These are phyloP conservation scores for Talaromyces verruculosus DNA, from an alignment of 2,329 filamentous ascomycete genomes.

Conservation along the genomic window DNA sequence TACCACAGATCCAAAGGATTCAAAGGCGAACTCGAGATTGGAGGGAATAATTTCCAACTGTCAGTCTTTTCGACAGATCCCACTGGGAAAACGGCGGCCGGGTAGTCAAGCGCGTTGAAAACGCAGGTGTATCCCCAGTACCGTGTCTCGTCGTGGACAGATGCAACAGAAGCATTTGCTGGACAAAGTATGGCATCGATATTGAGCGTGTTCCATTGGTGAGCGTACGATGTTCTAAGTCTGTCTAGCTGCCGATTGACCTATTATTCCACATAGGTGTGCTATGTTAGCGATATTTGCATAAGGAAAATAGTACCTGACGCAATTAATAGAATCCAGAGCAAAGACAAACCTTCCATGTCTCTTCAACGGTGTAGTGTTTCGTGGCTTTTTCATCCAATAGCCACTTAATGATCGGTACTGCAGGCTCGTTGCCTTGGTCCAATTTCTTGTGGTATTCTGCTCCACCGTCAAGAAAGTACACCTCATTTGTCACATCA, in stretches of 20 bases:
- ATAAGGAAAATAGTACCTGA: neutral
- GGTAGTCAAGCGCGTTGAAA: constrained; percentile 37
- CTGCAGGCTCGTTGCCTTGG: constrained; percentile 12
- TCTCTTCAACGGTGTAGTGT: constrained; percentile 8
- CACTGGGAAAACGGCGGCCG: constrained; percentile 38
- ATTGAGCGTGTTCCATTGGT: constrained; percentile 16
- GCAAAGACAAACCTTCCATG: neutral
- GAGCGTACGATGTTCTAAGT: constrained; percentile 8
- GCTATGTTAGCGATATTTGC: neutral
- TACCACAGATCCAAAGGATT: constrained; percentile 51
- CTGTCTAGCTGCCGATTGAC: constrained; percentile 10
- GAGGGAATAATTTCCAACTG: constrained; percentile 41
- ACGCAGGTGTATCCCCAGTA: constrained; percentile 54
- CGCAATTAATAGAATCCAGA: too few species aligned
- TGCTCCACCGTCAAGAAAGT: constrained; percentile 17
- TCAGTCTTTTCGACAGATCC: constrained; percentile 39
- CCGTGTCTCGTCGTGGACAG: constrained; percentile 52
- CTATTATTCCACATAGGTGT: neutral
- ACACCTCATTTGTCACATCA: constrained; percentile 9
- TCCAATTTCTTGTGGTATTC: constrained; percentile 5
- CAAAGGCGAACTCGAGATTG: constrained; percentile 36
- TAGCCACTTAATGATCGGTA: constrained; percentile 16
- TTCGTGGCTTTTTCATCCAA: constrained; percentile 9
- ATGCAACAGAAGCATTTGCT: constrained; percentile 56
- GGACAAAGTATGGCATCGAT: constrained; percentile 38